Evolutionary conservation across 164 flowering plant genomes (phyloP).

Genomic region (Euptelea pleiosperma): DNA sequence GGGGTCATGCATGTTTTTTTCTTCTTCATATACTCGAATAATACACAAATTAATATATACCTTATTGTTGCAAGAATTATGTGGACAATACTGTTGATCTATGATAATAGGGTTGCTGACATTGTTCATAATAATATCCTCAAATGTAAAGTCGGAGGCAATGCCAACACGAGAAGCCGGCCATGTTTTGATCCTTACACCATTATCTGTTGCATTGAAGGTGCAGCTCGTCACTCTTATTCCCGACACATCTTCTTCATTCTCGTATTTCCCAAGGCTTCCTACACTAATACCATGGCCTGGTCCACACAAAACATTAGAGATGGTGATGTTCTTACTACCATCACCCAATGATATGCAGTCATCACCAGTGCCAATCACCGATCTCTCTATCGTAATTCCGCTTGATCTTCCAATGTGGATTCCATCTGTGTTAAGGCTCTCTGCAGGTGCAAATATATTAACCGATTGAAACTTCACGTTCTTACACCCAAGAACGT

Average conservation of each 20-base stretch:
- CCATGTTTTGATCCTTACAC: conserved; percentile 51
- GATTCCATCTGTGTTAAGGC: conserved; percentile 55
- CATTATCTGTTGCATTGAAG: conserved; percentile 40
- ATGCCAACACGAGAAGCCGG: conserved; percentile 14
- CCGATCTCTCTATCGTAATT: conserved; percentile 16
- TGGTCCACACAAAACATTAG: conserved; percentile 40
- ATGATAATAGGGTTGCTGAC: conserved; percentile 61
- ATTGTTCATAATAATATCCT: no score
- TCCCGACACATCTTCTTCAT: conserved; percentile 36
- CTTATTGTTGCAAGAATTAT: background rate
- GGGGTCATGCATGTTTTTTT: no score
- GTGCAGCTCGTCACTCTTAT: conserved; percentile 38
- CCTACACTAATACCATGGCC: conserved; percentile 57
- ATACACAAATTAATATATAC: no score
- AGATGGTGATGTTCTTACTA: conserved; percentile 14
- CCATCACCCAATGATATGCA: conserved; percentile 40
- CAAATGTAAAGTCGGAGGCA: conserved; percentile 31
- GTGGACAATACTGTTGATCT: conserved; percentile 49
- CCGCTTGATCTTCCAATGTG: conserved; percentile 28
- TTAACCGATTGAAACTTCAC: conserved; percentile 9
- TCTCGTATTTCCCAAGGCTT: conserved; percentile 46
- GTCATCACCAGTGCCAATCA: conserved; percentile 44
- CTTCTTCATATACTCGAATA: no score
- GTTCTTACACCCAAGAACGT: conserved; percentile 21
- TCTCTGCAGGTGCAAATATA: conserved; percentile 31